Base-by-base conservation (phyloP, 495 filamentous ascomycete genomes). In the Choiromyces venosus region DNA sequence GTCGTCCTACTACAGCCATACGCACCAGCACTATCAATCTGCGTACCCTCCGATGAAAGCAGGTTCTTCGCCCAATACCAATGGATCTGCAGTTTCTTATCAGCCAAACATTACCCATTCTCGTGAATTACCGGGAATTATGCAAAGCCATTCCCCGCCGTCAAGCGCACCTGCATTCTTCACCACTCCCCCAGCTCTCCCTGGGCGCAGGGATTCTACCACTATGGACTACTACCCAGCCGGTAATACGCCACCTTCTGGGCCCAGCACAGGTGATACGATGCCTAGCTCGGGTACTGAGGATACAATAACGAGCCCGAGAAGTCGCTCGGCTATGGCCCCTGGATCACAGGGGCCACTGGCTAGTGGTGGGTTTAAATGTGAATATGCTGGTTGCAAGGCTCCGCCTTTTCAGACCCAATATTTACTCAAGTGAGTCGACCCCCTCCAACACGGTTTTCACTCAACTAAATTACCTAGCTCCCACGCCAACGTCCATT, bases 401-500 rank as follows among this genome's bases (percentile, higher is more conserved):
- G 94, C 94, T 61, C 82, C 87, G 29, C 92, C 95, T 7, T 99
- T 99, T 78, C 93, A 97, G 82, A 98, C 95, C 1, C 95, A 98
- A 78, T 92, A 92, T 83, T 83, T 92, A 8, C 81, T 92, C 25
- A 91, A 91, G 91, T 92, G 85, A 84, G 89, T 82, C 33, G 8
- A 70, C 37, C 56, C 66, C 42, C 66, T 70, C 56, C 56, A 14
- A 37, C 66, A 35, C 19, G 52, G 12, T 37, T n/a, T 39, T 19
- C 71, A 65, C 71, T 52, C 36, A 37, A 72, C 71, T 79, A 74
- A 87, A 86, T 79, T 82, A 86, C 64, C 73, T 87, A 97, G 94
- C 81, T 99, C 96, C n/a, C 96, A 99, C 82, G 91, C 91, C 66
- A 99, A 98, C 81, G 96, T 99, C 8, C 95, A 99, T 82, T 96